A percentile compares a stretch with the other conserved stretches of the same genome.
phyloP scores from a whole-genome alignment of 768 basidiomycete genomes.

The Lactarius evosmus region DNA sequence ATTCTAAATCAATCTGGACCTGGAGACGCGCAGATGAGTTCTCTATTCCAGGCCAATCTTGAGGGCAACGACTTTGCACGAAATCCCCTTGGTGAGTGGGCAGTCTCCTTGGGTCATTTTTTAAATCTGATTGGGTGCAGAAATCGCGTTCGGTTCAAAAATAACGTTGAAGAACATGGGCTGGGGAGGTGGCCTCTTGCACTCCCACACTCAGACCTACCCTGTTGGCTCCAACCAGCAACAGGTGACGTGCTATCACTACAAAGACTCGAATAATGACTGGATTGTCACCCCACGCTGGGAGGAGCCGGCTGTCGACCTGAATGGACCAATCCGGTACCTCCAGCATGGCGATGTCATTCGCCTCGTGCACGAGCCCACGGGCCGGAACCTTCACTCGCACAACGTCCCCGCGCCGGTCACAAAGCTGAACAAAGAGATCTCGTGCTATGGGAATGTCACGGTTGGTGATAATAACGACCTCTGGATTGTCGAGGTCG shows the following conservation, averaged over 20 bases:
- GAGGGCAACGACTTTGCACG: slow-evolving; percentile 89
- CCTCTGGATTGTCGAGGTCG: slow-evolving; percentile 90
- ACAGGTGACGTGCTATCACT: slow-evolving; percentile 98
- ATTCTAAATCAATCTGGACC: slow-evolving; percentile 92
- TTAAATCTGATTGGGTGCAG: slow-evolving; percentile 37
- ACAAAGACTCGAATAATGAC: slow-evolving; percentile 97
- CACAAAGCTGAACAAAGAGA: slow-evolving; percentile 85
- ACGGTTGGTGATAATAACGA: slow-evolving; percentile 88
- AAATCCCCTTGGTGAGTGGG: slow-evolving; percentile 74
- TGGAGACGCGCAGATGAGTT: slow-evolving; percentile 98
- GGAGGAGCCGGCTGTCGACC: slow-evolving; percentile 67
- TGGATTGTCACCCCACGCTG: slow-evolving; percentile 81
- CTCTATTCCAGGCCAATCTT: slow-evolving; percentile 95
- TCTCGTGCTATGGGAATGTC: slow-evolving; percentile 89
- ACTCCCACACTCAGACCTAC: slow-evolving; percentile 95
- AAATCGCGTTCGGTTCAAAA: slow-evolving; percentile 87
- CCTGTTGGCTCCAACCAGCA: slow-evolving; percentile 91
- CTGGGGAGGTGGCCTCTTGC: slow-evolving; percentile 93
- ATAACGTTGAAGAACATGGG: slow-evolving; percentile 96
- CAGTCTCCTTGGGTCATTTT: neutral
- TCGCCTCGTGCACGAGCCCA: slow-evolving; percentile 77
- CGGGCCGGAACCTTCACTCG: slow-evolving; percentile 89
- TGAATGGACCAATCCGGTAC: slow-evolving; percentile 64
- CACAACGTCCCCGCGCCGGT: slow-evolving; percentile 86
- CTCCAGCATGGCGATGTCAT: slow-evolving; percentile 74